phyloP scores from a whole-genome alignment of 208 protist genomes.

The Plasmodiophora brassicae region DNA sequence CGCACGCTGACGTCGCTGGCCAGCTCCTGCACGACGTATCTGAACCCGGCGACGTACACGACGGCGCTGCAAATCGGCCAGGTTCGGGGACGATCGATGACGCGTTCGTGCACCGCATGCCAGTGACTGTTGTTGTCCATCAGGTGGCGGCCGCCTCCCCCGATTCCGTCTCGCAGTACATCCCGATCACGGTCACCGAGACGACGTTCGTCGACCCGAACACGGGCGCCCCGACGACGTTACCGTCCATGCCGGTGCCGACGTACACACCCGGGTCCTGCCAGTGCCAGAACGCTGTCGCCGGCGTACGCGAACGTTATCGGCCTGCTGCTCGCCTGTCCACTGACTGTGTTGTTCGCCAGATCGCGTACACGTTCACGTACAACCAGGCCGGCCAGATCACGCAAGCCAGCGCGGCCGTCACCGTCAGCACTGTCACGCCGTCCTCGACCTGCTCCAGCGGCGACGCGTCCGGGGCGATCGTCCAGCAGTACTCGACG shows the following conservation, averaged over 20 bases:
- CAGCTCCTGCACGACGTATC: background rate
- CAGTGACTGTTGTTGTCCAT: background rate
- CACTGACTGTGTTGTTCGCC: background rate
- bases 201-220: background rate
- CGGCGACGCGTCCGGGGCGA: background rate
- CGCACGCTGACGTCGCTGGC: background rate
- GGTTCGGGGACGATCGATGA: background rate
- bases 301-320: background rate
- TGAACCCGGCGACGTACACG: background rate
- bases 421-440: background rate
- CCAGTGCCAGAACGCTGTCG: background rate
- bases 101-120: background rate
- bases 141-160: background rate
- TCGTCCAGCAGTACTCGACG: background rate
- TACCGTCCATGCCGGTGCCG: background rate
- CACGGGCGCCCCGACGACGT: background rate
- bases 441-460: background rate
- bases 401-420: background rate
- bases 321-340: background rate
- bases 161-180: background rate
- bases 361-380: background rate
- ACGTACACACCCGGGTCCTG: background rate
- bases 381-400: background rate
- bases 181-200: background rate
- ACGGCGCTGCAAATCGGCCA: background rate